These are phyloP conservation scores for Colletotrichum sp. DNA, from an alignment of 2,329 filamentous ascomycete genomes.

Conservation along the genomic window DNA sequence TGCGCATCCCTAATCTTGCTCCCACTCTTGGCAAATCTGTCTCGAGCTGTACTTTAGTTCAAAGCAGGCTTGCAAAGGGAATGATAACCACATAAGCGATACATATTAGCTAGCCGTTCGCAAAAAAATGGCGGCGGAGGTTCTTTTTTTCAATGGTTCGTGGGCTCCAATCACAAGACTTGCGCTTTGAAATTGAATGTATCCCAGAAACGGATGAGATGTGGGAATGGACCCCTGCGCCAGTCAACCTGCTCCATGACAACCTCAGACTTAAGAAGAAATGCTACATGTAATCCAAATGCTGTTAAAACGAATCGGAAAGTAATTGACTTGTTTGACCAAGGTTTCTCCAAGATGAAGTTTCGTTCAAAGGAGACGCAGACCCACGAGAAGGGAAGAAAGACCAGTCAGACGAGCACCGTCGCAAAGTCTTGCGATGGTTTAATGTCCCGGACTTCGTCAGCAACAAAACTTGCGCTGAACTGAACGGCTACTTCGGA, in stretches of 20 bases:
- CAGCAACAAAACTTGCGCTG: not conserved
- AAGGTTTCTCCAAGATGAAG: not conserved
- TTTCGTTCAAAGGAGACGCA: not conserved
- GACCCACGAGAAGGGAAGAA: not conserved
- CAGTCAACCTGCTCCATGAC: not conserved
- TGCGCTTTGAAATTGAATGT: not conserved
- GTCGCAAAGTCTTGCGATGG: not conserved
- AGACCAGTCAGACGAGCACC: not conserved
- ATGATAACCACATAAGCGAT: not conserved
- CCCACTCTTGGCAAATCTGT: not conserved
- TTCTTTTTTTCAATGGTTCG: not conserved
- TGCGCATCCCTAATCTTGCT: not conserved
- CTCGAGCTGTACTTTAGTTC: not conserved
- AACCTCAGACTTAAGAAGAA: not conserved
- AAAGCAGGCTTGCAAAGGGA: not conserved
- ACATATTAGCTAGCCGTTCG: not conserved
- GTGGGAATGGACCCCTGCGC: not conserved
- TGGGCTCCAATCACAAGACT: not conserved
- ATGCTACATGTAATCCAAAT: not conserved
- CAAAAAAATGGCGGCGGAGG: not conserved
- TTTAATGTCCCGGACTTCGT: not conserved
- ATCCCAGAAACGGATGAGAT: not conserved
- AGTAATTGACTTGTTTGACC: not conserved
- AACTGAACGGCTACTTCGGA: not conserved
- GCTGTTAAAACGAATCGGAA: not conserved